phyloP scores from a whole-genome alignment of 495 filamentous ascomycete genomes.

The Chaetomium fimeti region DNA sequence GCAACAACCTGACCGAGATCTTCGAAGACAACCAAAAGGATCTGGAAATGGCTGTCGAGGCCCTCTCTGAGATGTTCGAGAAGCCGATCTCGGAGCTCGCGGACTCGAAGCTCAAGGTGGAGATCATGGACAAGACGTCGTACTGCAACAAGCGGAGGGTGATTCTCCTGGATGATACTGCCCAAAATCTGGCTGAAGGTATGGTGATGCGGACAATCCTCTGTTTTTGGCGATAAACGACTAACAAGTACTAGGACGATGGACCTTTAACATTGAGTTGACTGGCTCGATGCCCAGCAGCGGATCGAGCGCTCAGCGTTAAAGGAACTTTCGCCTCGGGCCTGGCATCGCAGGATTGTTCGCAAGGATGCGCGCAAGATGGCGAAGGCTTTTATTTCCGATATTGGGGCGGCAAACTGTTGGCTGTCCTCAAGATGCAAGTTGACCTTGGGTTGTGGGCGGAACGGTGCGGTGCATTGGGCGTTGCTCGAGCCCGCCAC shows the following conservation, averaged over 20 bases:
- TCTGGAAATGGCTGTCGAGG: constrained; percentile 93
- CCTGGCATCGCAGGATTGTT: too few species aligned
- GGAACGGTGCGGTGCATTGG: constrained; percentile 16
- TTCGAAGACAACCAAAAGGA: constrained; percentile 99
- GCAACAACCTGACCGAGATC: constrained; percentile 94
- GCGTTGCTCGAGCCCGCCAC: constrained; percentile 4
- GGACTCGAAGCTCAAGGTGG: constrained; percentile 73
- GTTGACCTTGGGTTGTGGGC: background rate
- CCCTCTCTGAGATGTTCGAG: constrained; percentile 95
- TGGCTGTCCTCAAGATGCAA: background rate
- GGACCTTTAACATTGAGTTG: constrained; percentile 51
- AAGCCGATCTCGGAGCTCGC: constrained; percentile 83
- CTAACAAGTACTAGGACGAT: constrained; percentile 38
- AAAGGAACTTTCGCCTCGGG: background rate
- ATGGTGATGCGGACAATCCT: constrained; percentile 38
- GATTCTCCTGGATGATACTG: constrained; percentile 87
- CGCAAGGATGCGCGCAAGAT: background rate
- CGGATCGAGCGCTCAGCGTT: constrained; percentile 30
- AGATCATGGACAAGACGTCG: constrained; percentile 95
- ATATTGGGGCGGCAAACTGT: background rate
- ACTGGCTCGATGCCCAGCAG: constrained; percentile 17
- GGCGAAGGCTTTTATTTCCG: background rate
- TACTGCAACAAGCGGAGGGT: constrained; percentile 92
- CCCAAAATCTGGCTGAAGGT: constrained; percentile 85
- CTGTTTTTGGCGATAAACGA: background rate